Conservation (phyloP, 2,329 filamentous ascomycete genomes). For the Epichloe festucae region DNA sequence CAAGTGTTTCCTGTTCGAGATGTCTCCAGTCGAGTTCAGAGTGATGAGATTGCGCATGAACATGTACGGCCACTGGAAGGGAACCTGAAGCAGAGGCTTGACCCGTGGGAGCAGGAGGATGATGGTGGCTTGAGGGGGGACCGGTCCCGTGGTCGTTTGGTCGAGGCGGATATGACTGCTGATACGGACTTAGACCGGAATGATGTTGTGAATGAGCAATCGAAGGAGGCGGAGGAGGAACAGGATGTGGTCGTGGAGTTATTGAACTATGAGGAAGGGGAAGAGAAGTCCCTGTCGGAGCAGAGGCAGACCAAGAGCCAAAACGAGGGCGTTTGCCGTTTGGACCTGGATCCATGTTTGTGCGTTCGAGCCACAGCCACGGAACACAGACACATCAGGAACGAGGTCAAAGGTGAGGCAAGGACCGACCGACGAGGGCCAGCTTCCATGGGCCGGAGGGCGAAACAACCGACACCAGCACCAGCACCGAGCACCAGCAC, state of each 20-base stretch:
- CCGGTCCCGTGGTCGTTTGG: constrained; percentile 19
- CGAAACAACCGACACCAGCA: constrained; percentile 10
- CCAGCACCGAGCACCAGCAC: too few relatives aligned
- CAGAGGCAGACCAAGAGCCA: constrained; percentile 33
- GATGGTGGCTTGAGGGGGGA: constrained; percentile 3
- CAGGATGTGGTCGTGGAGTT: constrained; percentile 9
- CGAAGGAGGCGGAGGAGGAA: constrained; percentile 12
- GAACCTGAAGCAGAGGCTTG: constrained; percentile 10
- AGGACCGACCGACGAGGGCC: constrained; percentile 26
- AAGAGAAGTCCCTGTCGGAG: constrained; percentile 34
- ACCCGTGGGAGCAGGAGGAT: neutral
- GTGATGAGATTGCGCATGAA: constrained; percentile 21
- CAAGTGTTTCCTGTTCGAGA: constrained; percentile 42
- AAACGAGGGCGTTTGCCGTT: constrained; percentile 48
- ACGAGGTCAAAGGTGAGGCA: constrained; percentile 21
- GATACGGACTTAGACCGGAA: constrained; percentile 25
- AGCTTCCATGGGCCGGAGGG: constrained; percentile 14
- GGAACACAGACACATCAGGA: constrained; percentile 22
- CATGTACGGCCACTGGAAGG: constrained; percentile 15
- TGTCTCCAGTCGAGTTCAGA: constrained; percentile 39
- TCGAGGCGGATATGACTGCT: constrained; percentile 26
- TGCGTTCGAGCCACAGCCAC: constrained; percentile 22
- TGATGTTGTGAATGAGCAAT: constrained; percentile 9
- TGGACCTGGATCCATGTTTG: constrained; percentile 47
- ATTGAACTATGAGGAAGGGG: constrained; percentile 29